These are phyloP conservation scores for Cystofilobasidium bisporidii DNA, from an alignment of 768 basidiomycete genomes.

Conservation along the genomic window DNA sequence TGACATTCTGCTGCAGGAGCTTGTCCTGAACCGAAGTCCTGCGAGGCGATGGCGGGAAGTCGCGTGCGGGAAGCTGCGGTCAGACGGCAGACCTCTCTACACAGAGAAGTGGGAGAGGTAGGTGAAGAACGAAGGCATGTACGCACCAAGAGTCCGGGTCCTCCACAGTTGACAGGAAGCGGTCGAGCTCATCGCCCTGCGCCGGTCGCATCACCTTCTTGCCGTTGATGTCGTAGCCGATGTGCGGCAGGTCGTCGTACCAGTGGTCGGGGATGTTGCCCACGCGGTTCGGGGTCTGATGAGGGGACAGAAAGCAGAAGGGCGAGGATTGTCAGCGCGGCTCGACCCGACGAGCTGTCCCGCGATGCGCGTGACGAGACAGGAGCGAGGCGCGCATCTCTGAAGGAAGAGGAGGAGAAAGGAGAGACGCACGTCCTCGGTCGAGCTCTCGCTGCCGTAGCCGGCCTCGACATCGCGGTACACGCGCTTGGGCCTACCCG, in stretches of 20 bases:
- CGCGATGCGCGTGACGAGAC: no score
- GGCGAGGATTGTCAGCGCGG: neutral
- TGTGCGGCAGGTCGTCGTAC: constrained; percentile 99
- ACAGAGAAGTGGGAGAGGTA: no score
- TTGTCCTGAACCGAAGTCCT: constrained; percentile 89
- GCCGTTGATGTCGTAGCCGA: constrained; percentile 92
- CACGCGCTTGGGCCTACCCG: constrained; percentile 38
- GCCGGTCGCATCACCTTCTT: constrained; percentile 89
- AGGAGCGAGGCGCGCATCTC: no score
- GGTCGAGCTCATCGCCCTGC: constrained; percentile 91
- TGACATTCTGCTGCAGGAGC: constrained; percentile 70
- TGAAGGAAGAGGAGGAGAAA: neutral
- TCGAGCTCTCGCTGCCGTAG: constrained; percentile 42
- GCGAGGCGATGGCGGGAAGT: neutral
- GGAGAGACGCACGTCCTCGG: constrained; percentile 39
- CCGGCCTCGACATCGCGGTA: constrained; percentile 42
- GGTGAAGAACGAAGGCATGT: no score
- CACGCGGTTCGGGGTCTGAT: constrained; percentile 81
- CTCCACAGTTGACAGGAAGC: constrained; percentile 86
- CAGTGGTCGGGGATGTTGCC: constrained; percentile 94
- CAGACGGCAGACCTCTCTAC: no score
- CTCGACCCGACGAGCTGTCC: no score
- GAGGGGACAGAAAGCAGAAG: neutral
- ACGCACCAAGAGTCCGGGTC: constrained; percentile 78
- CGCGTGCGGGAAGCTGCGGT: no score